phyloP scores from a whole-genome alignment of 2,329 filamentous ascomycete genomes.

The Trichoderma cornu-damae region DNA sequence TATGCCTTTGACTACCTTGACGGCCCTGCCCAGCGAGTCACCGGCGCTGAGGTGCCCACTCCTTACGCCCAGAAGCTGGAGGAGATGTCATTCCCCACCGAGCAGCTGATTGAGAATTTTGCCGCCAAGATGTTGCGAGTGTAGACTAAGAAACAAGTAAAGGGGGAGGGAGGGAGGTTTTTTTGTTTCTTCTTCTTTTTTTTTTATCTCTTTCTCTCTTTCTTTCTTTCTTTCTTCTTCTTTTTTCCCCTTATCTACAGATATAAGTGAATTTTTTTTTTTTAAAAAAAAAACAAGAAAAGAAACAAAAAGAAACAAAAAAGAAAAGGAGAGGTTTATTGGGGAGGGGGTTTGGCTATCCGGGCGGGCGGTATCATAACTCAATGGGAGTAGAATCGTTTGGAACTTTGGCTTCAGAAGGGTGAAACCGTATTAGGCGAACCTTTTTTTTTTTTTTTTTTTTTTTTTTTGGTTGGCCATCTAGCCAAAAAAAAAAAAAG shows the following conservation, averaged over 20 bases:
- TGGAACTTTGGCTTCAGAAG: slow-evolving; percentile 6
- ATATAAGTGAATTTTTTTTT: background rate
- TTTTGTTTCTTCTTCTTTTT: no score
- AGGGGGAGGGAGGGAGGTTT: background rate
- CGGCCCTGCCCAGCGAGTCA: slow-evolving; percentile 87
- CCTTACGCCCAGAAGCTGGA: slow-evolving; percentile 91
- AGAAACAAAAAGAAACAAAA: background rate
- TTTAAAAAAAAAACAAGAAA: no score
- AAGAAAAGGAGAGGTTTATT: background rate
- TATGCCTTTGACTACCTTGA: slow-evolving; percentile 98
- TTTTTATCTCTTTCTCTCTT: no score
- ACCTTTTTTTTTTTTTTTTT: no score
- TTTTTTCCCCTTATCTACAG: background rate
- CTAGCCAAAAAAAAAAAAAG: slow-evolving; percentile 25
- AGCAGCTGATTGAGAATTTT: slow-evolving; percentile 80
- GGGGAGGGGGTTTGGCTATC: background rate
- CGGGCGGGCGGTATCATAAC: slow-evolving; percentile 8
- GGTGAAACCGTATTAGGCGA: slow-evolving; percentile 18
- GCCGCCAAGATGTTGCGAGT: slow-evolving; percentile 82
- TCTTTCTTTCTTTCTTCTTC: no score
- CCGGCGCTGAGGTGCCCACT: slow-evolving; percentile 94
- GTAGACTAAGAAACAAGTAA: slow-evolving; percentile 45
- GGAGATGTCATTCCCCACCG: slow-evolving; percentile 90
- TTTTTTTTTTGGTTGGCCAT: no score
- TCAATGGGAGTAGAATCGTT: background rate